phyloP scores from a whole-genome alignment of 2,329 filamentous ascomycete species.

The Exophiala spinifera region DNA sequence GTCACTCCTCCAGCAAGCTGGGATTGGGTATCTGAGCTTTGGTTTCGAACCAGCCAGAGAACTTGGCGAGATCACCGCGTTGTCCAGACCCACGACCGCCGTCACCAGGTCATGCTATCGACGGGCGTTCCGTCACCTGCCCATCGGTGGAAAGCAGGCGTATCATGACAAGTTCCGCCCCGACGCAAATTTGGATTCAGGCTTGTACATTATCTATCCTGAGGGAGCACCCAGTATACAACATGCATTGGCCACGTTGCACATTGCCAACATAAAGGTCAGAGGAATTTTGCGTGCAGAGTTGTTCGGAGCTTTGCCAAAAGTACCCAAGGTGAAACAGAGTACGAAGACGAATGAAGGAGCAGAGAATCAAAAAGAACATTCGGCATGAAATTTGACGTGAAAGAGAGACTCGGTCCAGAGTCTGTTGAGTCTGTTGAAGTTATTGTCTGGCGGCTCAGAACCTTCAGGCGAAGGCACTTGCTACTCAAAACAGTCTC shows the following conservation, averaged over 20 bases:
- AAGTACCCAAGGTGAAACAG: no score
- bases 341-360: no score
- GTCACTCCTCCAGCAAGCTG: slow-evolving; percentile 36
- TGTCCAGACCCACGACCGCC: slow-evolving; percentile 31
- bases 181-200: slow-evolving; percentile 33
- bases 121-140: slow-evolving; percentile 35
- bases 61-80: slow-evolving; percentile 35
- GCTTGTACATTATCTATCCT: slow-evolving; percentile 39
- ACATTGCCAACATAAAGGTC: slow-evolving; percentile 41
- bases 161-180: slow-evolving; percentile 42
- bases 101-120: slow-evolving; percentile 35
- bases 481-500: no score
- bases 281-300: slow-evolving; percentile 23
- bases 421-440: no score
- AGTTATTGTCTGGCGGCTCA: no score
- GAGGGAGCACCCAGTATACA: slow-evolving; percentile 33
- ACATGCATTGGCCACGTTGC: slow-evolving; percentile 36
- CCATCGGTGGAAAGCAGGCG: slow-evolving; percentile 39
- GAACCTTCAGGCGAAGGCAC: no score
- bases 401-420: no score
- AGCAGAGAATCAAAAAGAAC: no score
- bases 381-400: no score
- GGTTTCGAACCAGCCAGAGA: slow-evolving; percentile 39
- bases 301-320: not conserved
- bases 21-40: slow-evolving; percentile 38